Percentiles rank a stretch among this genome's conserved stretches.
Conservation (phyloP, 345 rosid species). For the Pugionium dolabratum region DNA sequence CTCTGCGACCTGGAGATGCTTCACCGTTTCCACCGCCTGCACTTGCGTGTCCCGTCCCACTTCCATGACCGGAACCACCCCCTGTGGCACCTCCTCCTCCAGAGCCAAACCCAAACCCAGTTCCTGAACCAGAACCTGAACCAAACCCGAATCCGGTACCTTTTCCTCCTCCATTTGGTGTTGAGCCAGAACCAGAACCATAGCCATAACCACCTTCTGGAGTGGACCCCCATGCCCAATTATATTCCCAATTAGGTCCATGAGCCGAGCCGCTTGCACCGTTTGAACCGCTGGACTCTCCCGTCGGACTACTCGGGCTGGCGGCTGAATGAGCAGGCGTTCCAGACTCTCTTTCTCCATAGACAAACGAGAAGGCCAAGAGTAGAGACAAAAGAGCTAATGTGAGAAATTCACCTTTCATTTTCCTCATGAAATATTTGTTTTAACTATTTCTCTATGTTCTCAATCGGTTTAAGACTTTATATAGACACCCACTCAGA, state of each 20-base stretch:
- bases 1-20: conserved; percentile 35
- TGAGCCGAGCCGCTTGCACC: conserved; percentile 64
- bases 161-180: conserved; percentile 71
- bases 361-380: conserved; percentile 29
- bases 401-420: conserved; percentile 30
- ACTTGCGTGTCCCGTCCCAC: conserved; percentile 48
- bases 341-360: conserved; percentile 34
- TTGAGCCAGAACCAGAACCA: conserved; percentile 76
- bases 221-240: conserved; percentile 85
- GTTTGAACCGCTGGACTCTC: too few species aligned
- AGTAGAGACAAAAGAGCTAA: conserved; percentile 25
- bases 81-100: conserved; percentile 65
- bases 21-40: conserved; percentile 41
- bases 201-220: conserved; percentile 85
- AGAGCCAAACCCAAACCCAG: conserved; percentile 68
- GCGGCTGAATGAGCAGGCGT: conserved; percentile 2
- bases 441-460: conserved; percentile 1
- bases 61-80: conserved; percentile 68
- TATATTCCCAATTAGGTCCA: conserved; percentile 77
- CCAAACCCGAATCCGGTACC: conserved; percentile 77
- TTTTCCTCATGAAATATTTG: conserved; percentile 19
- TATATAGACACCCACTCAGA: conserved; percentile 30
- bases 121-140: conserved; percentile 67
- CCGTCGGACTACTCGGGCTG: conserved; percentile 31
- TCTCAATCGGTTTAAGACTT: conserved; percentile 29